phyloP scores from a whole-genome alignment of 1,139 yeast species.

The Blastobotrys niveus region DNA sequence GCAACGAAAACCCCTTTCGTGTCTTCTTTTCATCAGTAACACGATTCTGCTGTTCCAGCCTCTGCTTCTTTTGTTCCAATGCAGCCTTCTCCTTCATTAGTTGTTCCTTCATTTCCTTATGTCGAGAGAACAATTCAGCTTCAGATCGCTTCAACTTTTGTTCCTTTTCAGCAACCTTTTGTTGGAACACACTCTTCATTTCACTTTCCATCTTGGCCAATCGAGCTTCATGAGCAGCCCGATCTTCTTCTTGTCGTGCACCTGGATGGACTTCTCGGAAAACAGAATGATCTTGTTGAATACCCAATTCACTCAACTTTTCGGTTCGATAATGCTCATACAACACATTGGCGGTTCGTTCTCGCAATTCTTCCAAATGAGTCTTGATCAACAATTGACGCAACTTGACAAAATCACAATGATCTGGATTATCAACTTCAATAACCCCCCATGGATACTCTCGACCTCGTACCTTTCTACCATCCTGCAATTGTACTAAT shows the following conservation, averaged over 20 bases:
- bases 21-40: slow-evolving; percentile 52
- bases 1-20: slow-evolving; percentile 50
- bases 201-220: slow-evolving; percentile 92
- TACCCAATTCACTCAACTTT: slow-evolving; percentile 75
- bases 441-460: slow-evolving; percentile 97
- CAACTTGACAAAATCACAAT: slow-evolving; percentile 86
- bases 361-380: slow-evolving; percentile 91
- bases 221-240: slow-evolving; percentile 87
- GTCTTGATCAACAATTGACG: slow-evolving; percentile 86
- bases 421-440: slow-evolving; percentile 92
- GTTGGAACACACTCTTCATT: slow-evolving; percentile 96
- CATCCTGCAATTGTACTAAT: slow-evolving; percentile 67
- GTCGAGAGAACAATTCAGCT: slow-evolving; percentile 91
- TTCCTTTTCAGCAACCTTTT: slow-evolving; percentile 94
- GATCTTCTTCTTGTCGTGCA: slow-evolving; percentile 89
- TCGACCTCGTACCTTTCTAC: slow-evolving; percentile 78
- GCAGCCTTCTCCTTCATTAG: slow-evolving; percentile 80
- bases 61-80: slow-evolving; percentile 84
- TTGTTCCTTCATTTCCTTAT: slow-evolving; percentile 95
- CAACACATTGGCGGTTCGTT: slow-evolving; percentile 65
- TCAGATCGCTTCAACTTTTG: slow-evolving; percentile 95
- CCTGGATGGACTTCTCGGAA: slow-evolving; percentile 94
- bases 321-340: slow-evolving; percentile 89
- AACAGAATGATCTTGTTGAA: slow-evolving; percentile 85
- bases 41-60: slow-evolving; percentile 67